Percentiles rank a stretch among this genome's conserved stretches.
phyloP scores from a whole-genome alignment of 2,329 filamentous ascomycete genomes.

The Fusarium hostae region DNA sequence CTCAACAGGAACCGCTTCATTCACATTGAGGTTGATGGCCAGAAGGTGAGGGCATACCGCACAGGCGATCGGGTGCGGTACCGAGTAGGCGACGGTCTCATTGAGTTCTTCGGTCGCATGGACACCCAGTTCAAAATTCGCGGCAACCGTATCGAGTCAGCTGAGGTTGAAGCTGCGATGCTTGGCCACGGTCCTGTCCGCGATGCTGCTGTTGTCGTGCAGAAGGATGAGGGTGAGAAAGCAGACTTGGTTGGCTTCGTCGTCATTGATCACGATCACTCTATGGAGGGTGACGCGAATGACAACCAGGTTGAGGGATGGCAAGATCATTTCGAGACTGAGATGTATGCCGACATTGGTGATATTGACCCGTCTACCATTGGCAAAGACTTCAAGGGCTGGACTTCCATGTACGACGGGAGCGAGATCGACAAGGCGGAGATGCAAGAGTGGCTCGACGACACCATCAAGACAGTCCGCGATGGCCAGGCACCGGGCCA shows the following conservation, averaged over 20 bases:
- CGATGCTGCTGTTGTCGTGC: not conserved
- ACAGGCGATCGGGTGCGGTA: constrained; percentile 39
- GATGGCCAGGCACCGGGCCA: constrained; percentile 11
- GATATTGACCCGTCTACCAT: not conserved
- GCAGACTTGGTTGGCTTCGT: not conserved
- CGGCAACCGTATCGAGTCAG: not conserved
- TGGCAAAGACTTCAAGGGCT: not conserved
- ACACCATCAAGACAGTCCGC: constrained; percentile 40
- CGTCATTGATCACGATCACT: not conserved
- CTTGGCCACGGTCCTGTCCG: not conserved
- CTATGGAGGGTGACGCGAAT: not conserved
- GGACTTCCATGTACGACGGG: not conserved
- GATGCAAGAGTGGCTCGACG: constrained; percentile 50
- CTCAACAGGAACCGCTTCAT: constrained; percentile 31
- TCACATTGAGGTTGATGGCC: not conserved
- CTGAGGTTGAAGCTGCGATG: not conserved
- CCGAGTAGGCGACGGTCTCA: constrained; percentile 20
- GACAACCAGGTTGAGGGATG: not conserved
- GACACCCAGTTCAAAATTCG: not conserved
- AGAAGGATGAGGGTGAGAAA: not conserved
- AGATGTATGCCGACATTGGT: not conserved
- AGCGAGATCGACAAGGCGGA: not conserved
- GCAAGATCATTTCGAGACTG: not conserved
- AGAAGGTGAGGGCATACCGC: constrained; percentile 21
- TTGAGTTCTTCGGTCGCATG: constrained; percentile 19